A percentile compares a stretch with the other conserved stretches of the same genome.
These are phyloP conservation scores for Calonectria ilicicola DNA, from an alignment of 2,329 filamentous ascomycete species.

Conservation along the genomic window DNA sequence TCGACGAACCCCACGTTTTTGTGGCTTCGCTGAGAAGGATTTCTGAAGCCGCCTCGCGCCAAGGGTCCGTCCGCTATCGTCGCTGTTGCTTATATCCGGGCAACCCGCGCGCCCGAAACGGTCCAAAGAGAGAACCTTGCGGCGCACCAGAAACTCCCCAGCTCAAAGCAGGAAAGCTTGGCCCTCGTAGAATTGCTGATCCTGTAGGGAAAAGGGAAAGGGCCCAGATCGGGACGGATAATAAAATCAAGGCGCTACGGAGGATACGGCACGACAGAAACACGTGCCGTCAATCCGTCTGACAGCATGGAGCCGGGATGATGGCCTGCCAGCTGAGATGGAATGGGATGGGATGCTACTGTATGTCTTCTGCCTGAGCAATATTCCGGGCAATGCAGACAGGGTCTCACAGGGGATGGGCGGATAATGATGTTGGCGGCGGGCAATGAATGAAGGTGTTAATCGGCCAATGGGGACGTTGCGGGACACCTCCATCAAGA, in stretches of 20 bases:
- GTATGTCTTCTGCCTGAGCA: no score
- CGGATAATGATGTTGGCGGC: neutral
- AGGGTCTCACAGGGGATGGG: neutral
- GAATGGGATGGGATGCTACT: neutral
- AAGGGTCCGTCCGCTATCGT: no score
- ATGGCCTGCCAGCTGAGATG: neutral
- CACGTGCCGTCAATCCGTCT: neutral
- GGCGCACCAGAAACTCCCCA: no score
- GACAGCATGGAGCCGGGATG: neutral
- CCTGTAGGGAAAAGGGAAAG: neutral
- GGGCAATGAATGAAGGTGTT: neutral
- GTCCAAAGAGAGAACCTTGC: no score
- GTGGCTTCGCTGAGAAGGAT: neutral
- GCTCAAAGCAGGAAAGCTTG: neutral
- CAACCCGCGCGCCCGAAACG: no score
- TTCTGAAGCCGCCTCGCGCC: no score
- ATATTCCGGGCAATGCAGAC: neutral
- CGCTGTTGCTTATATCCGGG: no score
- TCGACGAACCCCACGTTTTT: conserved; percentile 9
- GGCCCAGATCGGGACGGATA: neutral
- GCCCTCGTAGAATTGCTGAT: neutral
- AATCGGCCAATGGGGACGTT: neutral
- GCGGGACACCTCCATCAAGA: no score
- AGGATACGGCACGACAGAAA: neutral
- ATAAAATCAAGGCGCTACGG: neutral